Conservation (phyloP, 257 asterid species). For the Petunia secreta region DNA sequence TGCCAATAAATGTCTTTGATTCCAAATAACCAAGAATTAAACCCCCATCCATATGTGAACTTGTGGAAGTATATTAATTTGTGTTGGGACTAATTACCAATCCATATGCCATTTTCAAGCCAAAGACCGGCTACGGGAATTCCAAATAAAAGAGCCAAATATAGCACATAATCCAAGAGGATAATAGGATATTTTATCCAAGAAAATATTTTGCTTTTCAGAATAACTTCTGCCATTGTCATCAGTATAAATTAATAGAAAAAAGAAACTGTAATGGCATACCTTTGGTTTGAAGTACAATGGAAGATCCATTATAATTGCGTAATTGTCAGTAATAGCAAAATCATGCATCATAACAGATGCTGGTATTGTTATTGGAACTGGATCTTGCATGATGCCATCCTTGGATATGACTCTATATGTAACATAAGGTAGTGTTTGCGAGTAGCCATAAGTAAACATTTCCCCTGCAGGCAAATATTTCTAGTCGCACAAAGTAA, state of each 20-base stretch:
- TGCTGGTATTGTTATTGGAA: slow-evolving; percentile 81
- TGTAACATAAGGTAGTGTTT: slow-evolving; percentile 70
- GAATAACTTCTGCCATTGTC: neutral
- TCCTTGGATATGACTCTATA: slow-evolving; percentile 92
- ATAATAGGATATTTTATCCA: neutral
- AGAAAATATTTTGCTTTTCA: neutral
- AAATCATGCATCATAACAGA: slow-evolving; percentile 98
- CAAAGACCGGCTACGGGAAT: neutral
- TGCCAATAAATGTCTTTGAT: no score
- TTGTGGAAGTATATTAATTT: no score
- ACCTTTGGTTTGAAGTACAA: slow-evolving; percentile 86
- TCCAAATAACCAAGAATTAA: no score
- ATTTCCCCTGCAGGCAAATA: slow-evolving; percentile 89
- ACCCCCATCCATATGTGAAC: no score
- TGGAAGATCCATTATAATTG: slow-evolving; percentile 93
- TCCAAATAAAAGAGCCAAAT: neutral
- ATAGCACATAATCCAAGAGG: neutral
- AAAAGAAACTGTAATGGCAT: slow-evolving; percentile 20
- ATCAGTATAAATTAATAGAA: neutral
- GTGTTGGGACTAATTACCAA: no score
- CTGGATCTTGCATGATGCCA: slow-evolving; percentile 92
- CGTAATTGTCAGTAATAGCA: slow-evolving; percentile 97
- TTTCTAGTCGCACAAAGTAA: no score
- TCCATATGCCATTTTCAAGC: neutral
- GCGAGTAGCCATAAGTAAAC: slow-evolving; percentile 95